These are phyloP conservation scores for Apiospora phragmitis DNA, from an alignment of 2,329 filamentous ascomycete genomes.

Conservation along the genomic window DNA sequence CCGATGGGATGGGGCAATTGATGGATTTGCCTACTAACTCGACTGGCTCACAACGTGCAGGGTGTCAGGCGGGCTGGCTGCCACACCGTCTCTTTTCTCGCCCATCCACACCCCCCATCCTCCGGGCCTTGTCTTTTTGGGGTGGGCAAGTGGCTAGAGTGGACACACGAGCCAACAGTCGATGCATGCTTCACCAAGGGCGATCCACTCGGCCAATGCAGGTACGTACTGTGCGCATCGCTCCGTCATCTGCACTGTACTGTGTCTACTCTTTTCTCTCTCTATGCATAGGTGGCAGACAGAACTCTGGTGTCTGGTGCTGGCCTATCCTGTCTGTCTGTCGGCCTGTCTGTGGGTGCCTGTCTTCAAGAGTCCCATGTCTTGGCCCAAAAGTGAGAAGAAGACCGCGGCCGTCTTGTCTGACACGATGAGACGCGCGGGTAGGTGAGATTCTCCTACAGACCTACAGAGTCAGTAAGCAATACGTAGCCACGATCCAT, in stretches of 20 bases:
- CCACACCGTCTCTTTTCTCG: conserved; percentile 12
- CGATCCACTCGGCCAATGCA: conserved; percentile 7
- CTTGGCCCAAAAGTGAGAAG: neutral
- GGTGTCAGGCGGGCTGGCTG: conserved; percentile 12
- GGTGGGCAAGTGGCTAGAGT: neutral
- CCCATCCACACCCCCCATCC: conserved; percentile 9
- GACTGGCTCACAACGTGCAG: conserved; percentile 1
- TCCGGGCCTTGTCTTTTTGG: conserved; percentile 8
- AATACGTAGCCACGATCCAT: neutral
- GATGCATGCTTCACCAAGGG: conserved; percentile 10
- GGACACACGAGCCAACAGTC: conserved; percentile 13
- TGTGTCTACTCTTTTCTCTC: neutral
- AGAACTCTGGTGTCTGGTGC: no score
- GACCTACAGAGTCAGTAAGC: neutral
- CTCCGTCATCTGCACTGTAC: neutral
- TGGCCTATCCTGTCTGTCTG: neutral
- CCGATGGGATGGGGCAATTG: neutral
- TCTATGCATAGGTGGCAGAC: no score
- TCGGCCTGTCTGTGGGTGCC: neutral
- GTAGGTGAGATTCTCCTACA: neutral
- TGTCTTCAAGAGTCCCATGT: conserved; percentile 6
- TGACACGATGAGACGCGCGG: conserved; percentile 7
- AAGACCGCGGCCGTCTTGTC: neutral
- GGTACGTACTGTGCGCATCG: neutral
- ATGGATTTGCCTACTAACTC: neutral